Evolutionary conservation across 2,329 filamentous ascomycete genomes (phyloP).

Genomic region (Fusarium torreyae): DNA sequence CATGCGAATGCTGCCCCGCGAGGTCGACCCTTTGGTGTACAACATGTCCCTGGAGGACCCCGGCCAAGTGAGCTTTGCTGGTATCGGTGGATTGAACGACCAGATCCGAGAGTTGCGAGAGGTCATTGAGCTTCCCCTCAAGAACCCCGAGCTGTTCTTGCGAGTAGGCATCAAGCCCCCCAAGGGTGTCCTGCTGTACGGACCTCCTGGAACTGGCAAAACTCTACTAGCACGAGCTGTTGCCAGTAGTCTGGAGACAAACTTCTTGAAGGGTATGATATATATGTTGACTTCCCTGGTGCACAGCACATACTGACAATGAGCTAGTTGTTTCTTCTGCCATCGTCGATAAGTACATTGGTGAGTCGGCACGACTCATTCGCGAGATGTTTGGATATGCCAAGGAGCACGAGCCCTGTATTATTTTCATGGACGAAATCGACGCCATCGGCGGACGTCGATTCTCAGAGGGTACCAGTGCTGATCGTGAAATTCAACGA

Average conservation of each 20-base stretch:
- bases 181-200: conserved; percentile 96
- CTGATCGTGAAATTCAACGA: conserved; percentile 97
- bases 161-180: conserved; percentile 98
- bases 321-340: conserved; percentile 91
- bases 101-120: conserved; percentile 98
- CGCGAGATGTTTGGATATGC: conserved; percentile 99
- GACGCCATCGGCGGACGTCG: conserved; percentile 97
- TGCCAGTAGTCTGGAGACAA: conserved; percentile 95
- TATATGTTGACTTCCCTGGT: background rate
- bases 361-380: conserved; percentile 96
- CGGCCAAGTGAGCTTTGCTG: conserved; percentile 96
- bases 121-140: conserved; percentile 96
- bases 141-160: conserved; percentile 98
- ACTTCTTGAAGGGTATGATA: conserved; percentile 90
- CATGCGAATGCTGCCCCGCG: conserved; percentile 99
- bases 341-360: conserved; percentile 99
- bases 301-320: conserved; percentile 38
- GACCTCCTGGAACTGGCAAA: conserved; percentile 96
- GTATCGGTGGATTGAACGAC: conserved; percentile 97
- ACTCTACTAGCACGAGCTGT: conserved; percentile 94
- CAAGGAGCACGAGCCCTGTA: conserved; percentile 99
- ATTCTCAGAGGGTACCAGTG: conserved; percentile 97
- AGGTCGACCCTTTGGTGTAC: conserved; percentile 98
- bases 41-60: conserved; percentile 99
- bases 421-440: conserved; percentile 99